These are phyloP conservation scores for carrot (Daucus carota) DNA, from an alignment of 129 eudicot genomes.

Conservation along the genomic window DNA sequence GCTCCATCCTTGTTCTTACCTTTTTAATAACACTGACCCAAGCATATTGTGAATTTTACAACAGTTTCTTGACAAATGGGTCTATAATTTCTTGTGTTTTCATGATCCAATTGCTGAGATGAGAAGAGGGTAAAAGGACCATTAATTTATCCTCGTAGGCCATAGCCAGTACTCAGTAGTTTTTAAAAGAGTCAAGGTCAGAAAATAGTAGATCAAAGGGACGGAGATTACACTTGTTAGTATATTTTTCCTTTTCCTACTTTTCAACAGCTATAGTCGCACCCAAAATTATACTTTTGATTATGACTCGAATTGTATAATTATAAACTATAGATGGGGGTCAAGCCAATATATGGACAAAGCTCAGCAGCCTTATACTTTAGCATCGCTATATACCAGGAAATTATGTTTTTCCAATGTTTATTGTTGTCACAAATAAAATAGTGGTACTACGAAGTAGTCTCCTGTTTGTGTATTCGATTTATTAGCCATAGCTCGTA, in stretches of 20 bases:
- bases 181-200: not conserved
- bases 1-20: no score
- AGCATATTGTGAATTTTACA: not conserved
- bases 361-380: not conserved
- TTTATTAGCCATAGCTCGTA: not conserved
- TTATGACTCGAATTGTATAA: no score
- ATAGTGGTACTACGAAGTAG: not conserved
- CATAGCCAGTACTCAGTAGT: not conserved
- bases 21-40: no score
- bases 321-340: not conserved
- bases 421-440: not conserved
- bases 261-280: no score
- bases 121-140: no score
- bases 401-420: not conserved
- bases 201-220: not conserved
- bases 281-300: no score
- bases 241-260: not conserved
- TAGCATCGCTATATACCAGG: not conserved
- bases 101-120: no score
- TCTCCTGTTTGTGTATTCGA: not conserved
- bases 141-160: no score
- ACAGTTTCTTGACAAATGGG: no score
- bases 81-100: no score
- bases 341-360: not conserved
- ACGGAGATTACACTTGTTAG: not conserved